Evolutionary conservation across 495 filamentous ascomycete species (phyloP).

Genomic region (Penicillium paradoxum): DNA sequence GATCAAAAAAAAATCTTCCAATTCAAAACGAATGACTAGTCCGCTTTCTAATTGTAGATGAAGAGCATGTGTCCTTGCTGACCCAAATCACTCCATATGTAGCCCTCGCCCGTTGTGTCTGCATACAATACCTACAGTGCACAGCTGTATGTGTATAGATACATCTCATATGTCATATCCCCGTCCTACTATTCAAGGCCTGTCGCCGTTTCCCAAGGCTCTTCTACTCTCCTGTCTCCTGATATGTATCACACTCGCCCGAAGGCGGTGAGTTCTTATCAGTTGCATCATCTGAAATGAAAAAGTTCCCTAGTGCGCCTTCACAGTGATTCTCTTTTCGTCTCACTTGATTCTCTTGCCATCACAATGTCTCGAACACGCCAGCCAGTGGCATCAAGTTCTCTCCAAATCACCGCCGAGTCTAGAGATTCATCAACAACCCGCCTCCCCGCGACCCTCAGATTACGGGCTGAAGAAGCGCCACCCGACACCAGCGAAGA

Average conservation of each 20-base stretch:
- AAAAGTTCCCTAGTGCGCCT: not conserved
- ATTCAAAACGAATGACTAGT: not conserved
- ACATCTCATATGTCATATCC: not conserved
- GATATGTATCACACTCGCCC: not conserved
- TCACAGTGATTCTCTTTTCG: not conserved
- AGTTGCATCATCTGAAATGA: conserved; percentile 8
- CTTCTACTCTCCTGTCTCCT: not conserved
- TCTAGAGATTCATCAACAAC: conserved; percentile 12
- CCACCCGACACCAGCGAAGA: conserved; percentile 8
- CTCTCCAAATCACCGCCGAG: conserved; percentile 18
- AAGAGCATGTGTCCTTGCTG: no score
- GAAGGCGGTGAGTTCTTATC: conserved; percentile 8
- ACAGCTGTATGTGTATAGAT: not conserved
- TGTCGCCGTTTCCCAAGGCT: no score
- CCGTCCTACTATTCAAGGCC: no score
- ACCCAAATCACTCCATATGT: no score
- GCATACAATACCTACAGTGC: not conserved
- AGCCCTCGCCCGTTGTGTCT: not conserved
- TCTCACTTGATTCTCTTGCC: not conserved
- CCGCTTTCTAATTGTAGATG: not conserved
- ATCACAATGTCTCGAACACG: conserved; percentile 30
- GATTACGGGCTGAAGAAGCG: conserved; percentile 34
- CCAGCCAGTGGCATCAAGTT: conserved; percentile 15
- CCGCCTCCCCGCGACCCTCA: conserved; percentile 26
- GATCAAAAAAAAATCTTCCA: not conserved